Conservation (phyloP, 2,329 filamentous ascomycete genomes). For the Hymenoscyphus repandus region DNA sequence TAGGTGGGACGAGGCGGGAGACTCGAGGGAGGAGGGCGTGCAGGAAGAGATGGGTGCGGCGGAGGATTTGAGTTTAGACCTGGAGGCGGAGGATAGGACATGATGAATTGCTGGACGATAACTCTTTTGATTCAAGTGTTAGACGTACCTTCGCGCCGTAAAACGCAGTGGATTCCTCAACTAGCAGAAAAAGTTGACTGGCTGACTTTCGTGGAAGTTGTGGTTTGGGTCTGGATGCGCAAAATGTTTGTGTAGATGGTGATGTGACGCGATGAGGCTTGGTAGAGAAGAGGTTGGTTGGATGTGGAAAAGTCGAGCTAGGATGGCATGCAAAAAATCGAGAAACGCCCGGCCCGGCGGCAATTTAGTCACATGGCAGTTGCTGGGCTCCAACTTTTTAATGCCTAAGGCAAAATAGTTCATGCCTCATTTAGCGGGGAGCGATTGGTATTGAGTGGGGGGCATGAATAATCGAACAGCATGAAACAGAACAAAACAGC, state of each 20-base stretch:
- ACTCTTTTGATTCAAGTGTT: slow-evolving; percentile 27
- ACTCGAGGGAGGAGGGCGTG: slow-evolving; percentile 63
- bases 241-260: background rate
- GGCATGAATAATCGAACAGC: slow-evolving; percentile 2
- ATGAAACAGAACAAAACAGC: background rate
- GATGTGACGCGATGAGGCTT: background rate
- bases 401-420: background rate
- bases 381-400: no score
- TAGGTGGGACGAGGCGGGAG: slow-evolving; percentile 20
- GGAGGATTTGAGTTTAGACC: slow-evolving; percentile 49
- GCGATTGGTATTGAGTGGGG: slow-evolving; percentile 3
- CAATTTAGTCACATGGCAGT: background rate
- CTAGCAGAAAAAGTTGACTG: background rate
- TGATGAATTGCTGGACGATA: slow-evolving; percentile 51
- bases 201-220: background rate
- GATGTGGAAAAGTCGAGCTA: background rate
- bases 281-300: background rate
- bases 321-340: background rate
- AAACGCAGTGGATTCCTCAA: slow-evolving; percentile 17
- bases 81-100: slow-evolving; percentile 86
- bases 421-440: background rate
- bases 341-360: background rate
- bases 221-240: background rate
- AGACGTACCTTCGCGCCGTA: slow-evolving; percentile 34
- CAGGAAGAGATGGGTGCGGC: slow-evolving; percentile 63